These are phyloP conservation scores for Wickerhamomyces sp. DNA, from an alignment of 1,139 yeast species.

Conservation along the genomic window DNA sequence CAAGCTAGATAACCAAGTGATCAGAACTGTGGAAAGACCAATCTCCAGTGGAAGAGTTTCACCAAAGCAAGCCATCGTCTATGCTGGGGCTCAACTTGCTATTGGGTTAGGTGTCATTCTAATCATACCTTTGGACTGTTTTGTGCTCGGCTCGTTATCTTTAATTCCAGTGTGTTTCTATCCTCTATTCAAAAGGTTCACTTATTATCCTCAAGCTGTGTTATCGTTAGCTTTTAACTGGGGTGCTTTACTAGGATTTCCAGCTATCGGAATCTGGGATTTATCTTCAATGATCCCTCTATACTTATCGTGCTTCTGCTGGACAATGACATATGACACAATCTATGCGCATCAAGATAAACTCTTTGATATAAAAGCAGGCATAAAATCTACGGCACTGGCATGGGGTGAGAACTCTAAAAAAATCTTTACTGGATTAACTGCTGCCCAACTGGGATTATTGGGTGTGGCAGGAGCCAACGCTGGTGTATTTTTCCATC, in stretches of 20 bases:
- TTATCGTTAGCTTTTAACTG: constrained; percentile 85
- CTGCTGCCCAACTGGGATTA: constrained; percentile 62
- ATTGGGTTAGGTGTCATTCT: constrained; percentile 75
- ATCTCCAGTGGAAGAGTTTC: constrained; percentile 82
- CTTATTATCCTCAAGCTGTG: constrained; percentile 89
- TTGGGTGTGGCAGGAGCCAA: constrained; percentile 71
- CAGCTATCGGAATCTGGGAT: constrained; percentile 88
- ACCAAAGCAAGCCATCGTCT: constrained; percentile 65
- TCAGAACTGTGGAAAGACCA: constrained; percentile 86
- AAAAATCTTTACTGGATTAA: constrained; percentile 57
- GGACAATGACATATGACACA: constrained; percentile 97
- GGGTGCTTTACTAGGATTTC: constrained; percentile 94
- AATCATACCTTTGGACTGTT: constrained; percentile 75
- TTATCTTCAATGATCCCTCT: constrained; percentile 74
- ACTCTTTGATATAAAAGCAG: constrained; percentile 77
- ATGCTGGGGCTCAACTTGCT: constrained; percentile 65
- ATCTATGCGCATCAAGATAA: constrained; percentile 98
- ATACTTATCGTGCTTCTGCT: constrained; percentile 70
- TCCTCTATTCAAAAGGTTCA: constrained; percentile 89
- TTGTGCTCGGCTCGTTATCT: constrained; percentile 76
- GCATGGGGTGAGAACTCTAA: constrained; percentile 85
- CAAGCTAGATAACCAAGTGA: constrained; percentile 77
- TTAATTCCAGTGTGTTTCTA: constrained; percentile 78
- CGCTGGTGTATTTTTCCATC: constrained; percentile 68
- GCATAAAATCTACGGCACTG: constrained; percentile 91